These are phyloP conservation scores for Penicillium pulvis DNA, from an alignment of 495 filamentous ascomycete species.

Conservation along the genomic window DNA sequence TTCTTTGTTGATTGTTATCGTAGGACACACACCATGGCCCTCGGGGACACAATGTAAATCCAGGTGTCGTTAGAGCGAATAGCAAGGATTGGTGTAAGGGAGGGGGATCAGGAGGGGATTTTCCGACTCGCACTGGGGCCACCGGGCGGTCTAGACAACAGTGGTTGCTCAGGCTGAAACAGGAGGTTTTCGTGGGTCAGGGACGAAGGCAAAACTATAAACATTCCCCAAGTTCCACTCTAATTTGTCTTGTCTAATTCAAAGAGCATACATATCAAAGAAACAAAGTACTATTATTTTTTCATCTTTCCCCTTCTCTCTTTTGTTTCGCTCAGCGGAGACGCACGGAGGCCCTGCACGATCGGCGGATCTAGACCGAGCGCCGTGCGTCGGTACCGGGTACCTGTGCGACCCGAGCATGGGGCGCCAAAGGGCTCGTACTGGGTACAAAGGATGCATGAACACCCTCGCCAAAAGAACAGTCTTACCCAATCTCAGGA, in stretches of 20 bases:
- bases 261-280: neutral
- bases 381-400: constrained; percentile 8
- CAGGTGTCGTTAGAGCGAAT: neutral
- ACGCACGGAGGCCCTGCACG: constrained; percentile 16
- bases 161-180: constrained; percentile 22
- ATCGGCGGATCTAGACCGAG: constrained; percentile 35
- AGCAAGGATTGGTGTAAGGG: neutral
- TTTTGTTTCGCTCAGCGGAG: constrained; percentile 9
- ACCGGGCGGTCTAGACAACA: constrained; percentile 36
- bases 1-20: constrained; percentile 6
- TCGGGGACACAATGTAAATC: neutral
- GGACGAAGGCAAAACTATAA: constrained; percentile 2
- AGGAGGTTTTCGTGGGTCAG: constrained; percentile 24
- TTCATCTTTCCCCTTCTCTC: neutral
- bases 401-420: constrained; percentile 6
- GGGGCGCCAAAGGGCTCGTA: neutral
- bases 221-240: too few species aligned
- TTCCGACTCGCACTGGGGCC: constrained; percentile 26
- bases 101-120: constrained; percentile 29
- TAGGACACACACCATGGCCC: constrained; percentile 37
- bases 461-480: neutral
- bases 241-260: neutral
- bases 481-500: neutral
- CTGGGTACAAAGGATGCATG: neutral
- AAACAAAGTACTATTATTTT: neutral